Evolutionary conservation across 257 asterid species (phyloP).

Genomic region (Solanum sitiens): DNA sequence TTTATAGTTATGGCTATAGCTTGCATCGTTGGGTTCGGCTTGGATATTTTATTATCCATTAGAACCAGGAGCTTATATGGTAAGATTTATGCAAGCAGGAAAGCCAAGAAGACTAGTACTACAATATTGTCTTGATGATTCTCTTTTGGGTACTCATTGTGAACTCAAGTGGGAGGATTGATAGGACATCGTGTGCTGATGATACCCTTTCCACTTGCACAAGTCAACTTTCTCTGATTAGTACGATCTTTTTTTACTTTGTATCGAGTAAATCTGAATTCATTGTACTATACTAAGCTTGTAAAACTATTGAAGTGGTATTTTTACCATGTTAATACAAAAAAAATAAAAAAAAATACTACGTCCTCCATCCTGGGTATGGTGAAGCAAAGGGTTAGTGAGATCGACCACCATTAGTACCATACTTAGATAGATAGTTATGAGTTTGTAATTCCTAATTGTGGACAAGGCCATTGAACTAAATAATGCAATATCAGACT

Average conservation of each 20-base stretch:
- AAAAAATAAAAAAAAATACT: not conserved
- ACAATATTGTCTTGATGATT: not conserved
- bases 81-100: slow-evolving; percentile 21
- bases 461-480: not conserved
- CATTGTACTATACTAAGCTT: not conserved
- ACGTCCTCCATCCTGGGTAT: not conserved
- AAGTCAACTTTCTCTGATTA: not conserved
- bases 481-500: not conserved
- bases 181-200: not conserved
- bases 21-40: slow-evolving; percentile 25
- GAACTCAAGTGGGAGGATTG: not conserved
- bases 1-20: slow-evolving; percentile 35
- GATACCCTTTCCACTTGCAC: not conserved
- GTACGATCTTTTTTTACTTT: not conserved
- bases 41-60: slow-evolving; percentile 19
- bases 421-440: not conserved
- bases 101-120: slow-evolving; percentile 12
- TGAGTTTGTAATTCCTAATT: not conserved
- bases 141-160: not conserved
- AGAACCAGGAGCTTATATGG: slow-evolving; percentile 23
- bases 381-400: not conserved
- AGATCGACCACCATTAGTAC: not conserved
- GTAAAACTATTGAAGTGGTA: not conserved
- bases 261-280: not conserved
- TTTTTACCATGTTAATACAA: not conserved